phyloP scores from a whole-genome alignment of 208 protist species.

The Angomonas ambiguus region DNA sequence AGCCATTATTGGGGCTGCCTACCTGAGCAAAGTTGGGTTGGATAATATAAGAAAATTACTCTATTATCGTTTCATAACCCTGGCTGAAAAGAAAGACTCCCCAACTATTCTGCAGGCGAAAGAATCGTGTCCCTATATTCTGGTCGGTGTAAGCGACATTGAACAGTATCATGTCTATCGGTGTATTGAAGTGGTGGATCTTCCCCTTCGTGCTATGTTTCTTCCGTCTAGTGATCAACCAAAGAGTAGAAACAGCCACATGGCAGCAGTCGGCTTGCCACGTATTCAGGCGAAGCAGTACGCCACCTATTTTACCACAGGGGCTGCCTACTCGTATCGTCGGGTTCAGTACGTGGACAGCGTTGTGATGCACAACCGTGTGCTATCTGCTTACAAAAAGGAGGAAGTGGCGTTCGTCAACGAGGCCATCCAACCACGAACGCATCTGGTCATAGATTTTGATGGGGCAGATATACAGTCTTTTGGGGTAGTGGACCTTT shows the following conservation, averaged over 20 bases:
- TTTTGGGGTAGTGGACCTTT: conserved; percentile 26
- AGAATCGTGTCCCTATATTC: background rate
- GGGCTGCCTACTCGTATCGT: conserved; percentile 48
- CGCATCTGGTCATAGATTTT: conserved; percentile 53
- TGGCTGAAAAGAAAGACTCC: conserved; percentile 12
- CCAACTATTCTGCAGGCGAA: background rate
- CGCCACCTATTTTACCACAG: conserved; percentile 65
- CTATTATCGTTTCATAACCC: conserved; percentile 30
- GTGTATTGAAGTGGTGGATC: background rate
- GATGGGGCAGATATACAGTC: conserved; percentile 38
- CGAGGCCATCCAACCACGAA: conserved; percentile 47
- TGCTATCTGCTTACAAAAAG: conserved; percentile 31
- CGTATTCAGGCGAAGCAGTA: conserved; percentile 59
- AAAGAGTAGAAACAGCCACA: conserved; percentile 15
- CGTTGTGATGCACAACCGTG: conserved; percentile 39
- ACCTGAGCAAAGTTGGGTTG: conserved; percentile 30
- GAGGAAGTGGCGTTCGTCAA: conserved; percentile 44
- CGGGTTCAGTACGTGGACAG: conserved; percentile 30
- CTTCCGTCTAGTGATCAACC: background rate
- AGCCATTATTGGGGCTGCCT: conserved; percentile 54
- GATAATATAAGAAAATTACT: conserved; percentile 38
- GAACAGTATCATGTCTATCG: background rate
- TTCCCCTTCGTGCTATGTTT: background rate
- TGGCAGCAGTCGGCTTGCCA: conserved; percentile 26
- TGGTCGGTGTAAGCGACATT: background rate